A percentile compares a stretch with the other conserved stretches of the same genome.
phyloP scores from a whole-genome alignment of 2,329 filamentous ascomycete genomes.

The Fusarium sp. region DNA sequence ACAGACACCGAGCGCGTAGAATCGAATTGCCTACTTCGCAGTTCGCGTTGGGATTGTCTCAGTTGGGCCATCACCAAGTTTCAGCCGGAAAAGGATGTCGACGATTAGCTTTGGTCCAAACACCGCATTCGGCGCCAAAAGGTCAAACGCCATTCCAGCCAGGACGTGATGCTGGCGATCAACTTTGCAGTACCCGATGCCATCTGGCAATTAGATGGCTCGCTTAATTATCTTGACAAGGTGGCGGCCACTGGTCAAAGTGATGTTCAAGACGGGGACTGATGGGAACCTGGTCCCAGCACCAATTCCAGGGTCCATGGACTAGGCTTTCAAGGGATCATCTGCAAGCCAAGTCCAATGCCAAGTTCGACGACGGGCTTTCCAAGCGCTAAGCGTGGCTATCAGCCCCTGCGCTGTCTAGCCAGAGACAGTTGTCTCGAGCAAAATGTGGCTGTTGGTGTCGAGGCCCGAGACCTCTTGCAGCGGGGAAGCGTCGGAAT shows the following conservation, averaged over 20 bases:
- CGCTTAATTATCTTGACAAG: neutral
- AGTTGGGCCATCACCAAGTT: neutral
- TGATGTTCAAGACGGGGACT: neutral
- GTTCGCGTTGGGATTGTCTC: neutral
- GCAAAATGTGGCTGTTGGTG: neutral
- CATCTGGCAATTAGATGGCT: neutral
- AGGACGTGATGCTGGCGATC: neutral
- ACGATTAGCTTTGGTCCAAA: neutral
- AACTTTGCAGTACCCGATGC: neutral
- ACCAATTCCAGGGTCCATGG: neutral
- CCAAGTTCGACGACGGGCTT: neutral
- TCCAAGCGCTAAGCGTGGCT: neutral
- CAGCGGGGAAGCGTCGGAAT: neutral
- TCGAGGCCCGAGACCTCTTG: neutral
- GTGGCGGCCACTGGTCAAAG: neutral
- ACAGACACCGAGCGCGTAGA: neutral
- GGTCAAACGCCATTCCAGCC: neutral
- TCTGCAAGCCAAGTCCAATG: neutral
- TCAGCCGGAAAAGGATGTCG: neutral
- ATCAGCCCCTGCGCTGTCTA: neutral
- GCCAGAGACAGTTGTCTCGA: neutral
- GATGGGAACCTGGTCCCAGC: neutral
- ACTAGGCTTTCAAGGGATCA: neutral
- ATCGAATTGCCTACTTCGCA: neutral
- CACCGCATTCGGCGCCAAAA: neutral